Percentiles rank a stretch among this genome's conserved stretches.
Evolutionary conservation across 2,329 filamentous ascomycete species (phyloP).

Genomic region (Ophidiomyces ophidiicola): DNA sequence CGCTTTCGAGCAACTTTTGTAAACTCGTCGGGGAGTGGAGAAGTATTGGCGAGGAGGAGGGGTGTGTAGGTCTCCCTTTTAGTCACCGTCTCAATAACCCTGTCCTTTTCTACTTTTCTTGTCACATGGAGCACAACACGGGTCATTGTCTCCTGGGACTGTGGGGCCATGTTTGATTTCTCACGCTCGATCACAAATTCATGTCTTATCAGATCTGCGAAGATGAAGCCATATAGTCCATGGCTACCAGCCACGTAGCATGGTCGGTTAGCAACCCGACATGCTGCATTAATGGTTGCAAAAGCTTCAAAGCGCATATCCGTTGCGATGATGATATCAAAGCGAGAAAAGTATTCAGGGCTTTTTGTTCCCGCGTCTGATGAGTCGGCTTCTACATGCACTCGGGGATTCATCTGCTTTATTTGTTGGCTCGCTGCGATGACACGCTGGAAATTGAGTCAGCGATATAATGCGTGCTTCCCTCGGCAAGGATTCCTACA

Average conservation of each 20-base stretch:
- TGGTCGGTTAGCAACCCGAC: conserved; percentile 61
- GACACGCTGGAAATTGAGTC: conserved; percentile 48
- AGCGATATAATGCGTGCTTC: conserved; percentile 11
- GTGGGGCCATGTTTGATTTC: conserved; percentile 57
- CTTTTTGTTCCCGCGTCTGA: conserved; percentile 55
- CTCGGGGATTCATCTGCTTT: conserved; percentile 78
- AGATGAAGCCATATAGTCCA: conserved; percentile 89
- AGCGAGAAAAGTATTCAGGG: conserved; percentile 62
- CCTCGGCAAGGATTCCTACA: conserved; percentile 23
- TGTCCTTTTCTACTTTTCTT: conserved; percentile 57
- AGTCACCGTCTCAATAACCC: conserved; percentile 70
- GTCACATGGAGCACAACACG: conserved; percentile 61
- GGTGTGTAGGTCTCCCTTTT: conserved; percentile 88
- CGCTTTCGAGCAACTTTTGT: conserved; percentile 56
- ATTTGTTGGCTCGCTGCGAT: conserved; percentile 66
- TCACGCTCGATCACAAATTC: conserved; percentile 80
- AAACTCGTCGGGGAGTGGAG: conserved; percentile 58
- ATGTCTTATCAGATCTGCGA: conserved; percentile 82
- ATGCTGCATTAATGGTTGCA: conserved; percentile 71
- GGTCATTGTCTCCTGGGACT: conserved; percentile 61
- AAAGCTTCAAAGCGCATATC: conserved; percentile 67
- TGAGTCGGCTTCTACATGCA: conserved; percentile 60
- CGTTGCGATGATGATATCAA: conserved; percentile 80
- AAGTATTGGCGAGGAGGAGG: conserved; percentile 71
- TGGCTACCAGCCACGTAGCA: conserved; percentile 85